phyloP scores from a whole-genome alignment of 768 basidiomycete species.

The Mycena galericulata region DNA sequence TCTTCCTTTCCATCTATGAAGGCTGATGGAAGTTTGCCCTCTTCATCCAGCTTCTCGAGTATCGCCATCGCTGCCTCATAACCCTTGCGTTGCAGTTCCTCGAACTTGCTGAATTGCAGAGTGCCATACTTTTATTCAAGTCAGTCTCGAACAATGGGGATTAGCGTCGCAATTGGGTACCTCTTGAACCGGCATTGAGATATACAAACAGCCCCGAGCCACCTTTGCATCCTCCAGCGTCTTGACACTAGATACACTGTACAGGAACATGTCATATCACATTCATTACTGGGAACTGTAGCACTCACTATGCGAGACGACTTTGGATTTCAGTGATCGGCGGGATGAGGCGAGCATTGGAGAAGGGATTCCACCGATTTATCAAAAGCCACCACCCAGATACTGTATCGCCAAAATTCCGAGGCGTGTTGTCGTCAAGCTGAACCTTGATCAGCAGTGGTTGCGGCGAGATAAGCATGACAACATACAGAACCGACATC shows the following conservation, averaged over 20 bases:
- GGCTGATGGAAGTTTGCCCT: slow-evolving; percentile 85
- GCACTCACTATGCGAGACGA: slow-evolving; percentile 91
- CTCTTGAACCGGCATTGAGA: slow-evolving; percentile 95
- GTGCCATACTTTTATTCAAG: slow-evolving; percentile 77
- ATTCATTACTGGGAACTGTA: neutral
- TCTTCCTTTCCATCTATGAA: slow-evolving; percentile 70
- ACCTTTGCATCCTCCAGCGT: slow-evolving; percentile 97
- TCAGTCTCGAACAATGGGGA: neutral
- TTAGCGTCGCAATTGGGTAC: slow-evolving; percentile 50
- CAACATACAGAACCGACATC: slow-evolving; percentile 89
- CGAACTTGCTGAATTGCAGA: slow-evolving; percentile 89
- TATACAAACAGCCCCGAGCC: slow-evolving; percentile 88
- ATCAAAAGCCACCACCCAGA: slow-evolving; percentile 97
- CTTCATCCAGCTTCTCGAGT: slow-evolving; percentile 82
- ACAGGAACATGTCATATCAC: neutral
- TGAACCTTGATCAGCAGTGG: slow-evolving; percentile 41
- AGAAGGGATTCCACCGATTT: slow-evolving; percentile 95
- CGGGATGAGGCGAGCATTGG: slow-evolving; percentile 79
- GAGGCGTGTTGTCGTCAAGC: slow-evolving; percentile 95
- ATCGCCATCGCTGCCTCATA: slow-evolving; percentile 78
- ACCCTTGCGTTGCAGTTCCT: slow-evolving; percentile 88
- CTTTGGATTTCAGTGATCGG: slow-evolving; percentile 95
- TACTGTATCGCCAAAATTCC: slow-evolving; percentile 94
- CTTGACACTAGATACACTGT: slow-evolving; percentile 93
- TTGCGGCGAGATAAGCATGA: neutral